These are phyloP conservation scores for Diaporthe humulicola DNA, from an alignment of 2,329 filamentous ascomycete genomes.

Conservation along the genomic window DNA sequence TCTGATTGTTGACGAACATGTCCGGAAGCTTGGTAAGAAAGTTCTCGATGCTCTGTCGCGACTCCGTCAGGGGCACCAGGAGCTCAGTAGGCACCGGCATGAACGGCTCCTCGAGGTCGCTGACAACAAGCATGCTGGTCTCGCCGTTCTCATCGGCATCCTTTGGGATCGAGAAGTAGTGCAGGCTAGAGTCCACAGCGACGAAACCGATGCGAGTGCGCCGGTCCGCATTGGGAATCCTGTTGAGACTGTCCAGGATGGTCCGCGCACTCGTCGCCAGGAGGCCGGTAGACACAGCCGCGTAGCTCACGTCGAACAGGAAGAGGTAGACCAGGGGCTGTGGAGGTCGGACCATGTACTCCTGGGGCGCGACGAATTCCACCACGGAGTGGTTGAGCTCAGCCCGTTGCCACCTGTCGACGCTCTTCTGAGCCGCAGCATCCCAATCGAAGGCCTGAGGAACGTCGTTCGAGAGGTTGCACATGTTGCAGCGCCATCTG, in stretches of 20 bases:
- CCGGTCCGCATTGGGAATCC: slow-evolving; percentile 98
- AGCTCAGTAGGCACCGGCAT: slow-evolving; percentile 93
- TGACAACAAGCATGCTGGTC: slow-evolving; percentile 92
- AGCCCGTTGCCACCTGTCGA: slow-evolving; percentile 91
- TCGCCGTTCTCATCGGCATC: slow-evolving; percentile 88
- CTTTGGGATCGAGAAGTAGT: slow-evolving; percentile 95
- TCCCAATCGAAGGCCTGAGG: slow-evolving; percentile 99
- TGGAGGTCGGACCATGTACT: slow-evolving; percentile 98
- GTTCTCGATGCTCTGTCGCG: slow-evolving; percentile 88
- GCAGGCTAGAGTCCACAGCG: slow-evolving; percentile 92
- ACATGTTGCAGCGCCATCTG: slow-evolving; percentile 99
- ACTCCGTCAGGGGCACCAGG: slow-evolving; percentile 89
- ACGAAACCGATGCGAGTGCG: slow-evolving; percentile 94
- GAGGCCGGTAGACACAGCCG: slow-evolving; percentile 89
- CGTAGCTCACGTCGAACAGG: slow-evolving; percentile 93
- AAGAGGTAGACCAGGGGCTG: slow-evolving; percentile 97
- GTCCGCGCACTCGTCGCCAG: slow-evolving; percentile 93
- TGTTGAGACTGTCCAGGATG: slow-evolving; percentile 92
- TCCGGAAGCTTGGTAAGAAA: slow-evolving; percentile 92
- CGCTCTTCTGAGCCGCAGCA: slow-evolving; percentile 87
- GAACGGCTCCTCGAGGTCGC: slow-evolving; percentile 96
- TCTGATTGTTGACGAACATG: slow-evolving; percentile 98
- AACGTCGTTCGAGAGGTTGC: slow-evolving; percentile 97
- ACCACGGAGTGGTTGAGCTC: slow-evolving; percentile 98
- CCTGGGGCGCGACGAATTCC: slow-evolving; percentile 97